A percentile compares a stretch with the other conserved stretches of the same genome.
Evolutionary conservation across 352 stramenopile species (phyloP).

Genomic region (Aphanomyces cochlioides): DNA sequence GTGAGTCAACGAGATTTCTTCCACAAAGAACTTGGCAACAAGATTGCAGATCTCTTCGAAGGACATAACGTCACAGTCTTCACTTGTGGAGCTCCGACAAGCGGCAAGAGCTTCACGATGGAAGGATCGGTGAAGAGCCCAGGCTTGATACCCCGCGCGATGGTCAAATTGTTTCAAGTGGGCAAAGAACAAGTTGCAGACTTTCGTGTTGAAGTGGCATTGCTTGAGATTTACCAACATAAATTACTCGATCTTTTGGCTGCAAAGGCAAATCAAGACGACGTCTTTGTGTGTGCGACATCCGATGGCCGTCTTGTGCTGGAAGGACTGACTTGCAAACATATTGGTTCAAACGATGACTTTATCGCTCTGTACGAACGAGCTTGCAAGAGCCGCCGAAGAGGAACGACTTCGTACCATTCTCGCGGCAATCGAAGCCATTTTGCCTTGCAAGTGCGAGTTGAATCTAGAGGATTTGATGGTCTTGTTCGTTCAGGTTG

Average conservation of each 20-base stretch:
- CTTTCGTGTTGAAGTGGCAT: slow-evolving; percentile 6
- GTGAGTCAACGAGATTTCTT: slow-evolving; percentile 12
- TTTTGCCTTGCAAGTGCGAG: neutral
- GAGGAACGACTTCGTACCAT: neutral
- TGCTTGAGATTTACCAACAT: neutral
- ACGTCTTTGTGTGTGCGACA: neutral
- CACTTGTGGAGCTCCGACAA: slow-evolving; percentile 6
- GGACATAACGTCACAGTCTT: slow-evolving; percentile 9
- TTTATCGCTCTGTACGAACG: slow-evolving; percentile 4
- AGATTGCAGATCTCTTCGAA: slow-evolving; percentile 12
- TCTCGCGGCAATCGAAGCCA: slow-evolving; percentile 4
- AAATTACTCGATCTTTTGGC: slow-evolving; percentile 3
- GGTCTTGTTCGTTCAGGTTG: neutral
- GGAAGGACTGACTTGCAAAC: neutral
- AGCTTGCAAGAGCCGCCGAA: slow-evolving; percentile 4
- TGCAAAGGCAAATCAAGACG: neutral
- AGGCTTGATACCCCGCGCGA: slow-evolving; percentile 35
- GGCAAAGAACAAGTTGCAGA: slow-evolving; percentile 11
- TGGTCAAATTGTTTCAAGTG: slow-evolving; percentile 34
- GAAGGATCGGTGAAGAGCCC: slow-evolving; percentile 32
- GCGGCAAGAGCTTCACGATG: slow-evolving; percentile 42
- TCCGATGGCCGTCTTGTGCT: neutral
- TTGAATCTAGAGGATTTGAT: slow-evolving; percentile 6
- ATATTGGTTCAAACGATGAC: slow-evolving; percentile 3
- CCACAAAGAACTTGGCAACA: slow-evolving; percentile 1